Conservation (phyloP, 2,329 filamentous ascomycete genomes). For the Aciculosporium take region DNA sequence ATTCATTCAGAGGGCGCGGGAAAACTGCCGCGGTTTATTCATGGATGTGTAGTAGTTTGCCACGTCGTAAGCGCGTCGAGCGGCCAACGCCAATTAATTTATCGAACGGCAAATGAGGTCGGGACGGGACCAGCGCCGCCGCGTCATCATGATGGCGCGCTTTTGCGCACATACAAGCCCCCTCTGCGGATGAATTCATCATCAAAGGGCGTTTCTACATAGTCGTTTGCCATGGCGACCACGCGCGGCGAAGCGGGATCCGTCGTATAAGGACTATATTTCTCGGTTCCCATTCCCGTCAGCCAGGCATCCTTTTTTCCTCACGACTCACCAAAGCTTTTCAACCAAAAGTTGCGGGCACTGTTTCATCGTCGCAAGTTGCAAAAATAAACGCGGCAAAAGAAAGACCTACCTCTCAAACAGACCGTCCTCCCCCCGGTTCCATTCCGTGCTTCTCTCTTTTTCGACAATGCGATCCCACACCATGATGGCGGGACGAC, state of each 20-base stretch:
- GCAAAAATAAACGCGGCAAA: not conserved
- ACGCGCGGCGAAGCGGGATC: conserved; percentile 3
- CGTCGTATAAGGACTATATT: conserved; percentile 1
- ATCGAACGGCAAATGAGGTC: no score
- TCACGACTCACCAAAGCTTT: not conserved
- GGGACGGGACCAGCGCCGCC: no score
- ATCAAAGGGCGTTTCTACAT: not conserved
- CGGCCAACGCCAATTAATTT: no score
- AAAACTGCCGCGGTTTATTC: no score
- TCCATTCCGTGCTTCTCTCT: not conserved
- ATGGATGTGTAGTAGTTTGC: no score
- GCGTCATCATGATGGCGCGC: not conserved
- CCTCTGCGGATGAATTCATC: not conserved
- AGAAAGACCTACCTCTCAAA: conserved; percentile 3
- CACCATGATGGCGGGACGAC: conserved; percentile 10
- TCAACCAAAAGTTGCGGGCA: no score
- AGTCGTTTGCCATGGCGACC: conserved; percentile 1
- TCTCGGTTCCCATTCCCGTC: no score
- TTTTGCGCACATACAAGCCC: conserved; percentile 2
- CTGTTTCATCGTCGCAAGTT: no score
- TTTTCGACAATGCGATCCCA: conserved; percentile 6
- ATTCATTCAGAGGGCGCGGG: no score
- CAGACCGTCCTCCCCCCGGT: not conserved
- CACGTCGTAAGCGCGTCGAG: no score
- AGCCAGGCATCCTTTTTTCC: not conserved